Base-by-base conservation (phyloP, 2,329 filamentous ascomycete species). In the Fusarium pseudocircinatum region DNA sequence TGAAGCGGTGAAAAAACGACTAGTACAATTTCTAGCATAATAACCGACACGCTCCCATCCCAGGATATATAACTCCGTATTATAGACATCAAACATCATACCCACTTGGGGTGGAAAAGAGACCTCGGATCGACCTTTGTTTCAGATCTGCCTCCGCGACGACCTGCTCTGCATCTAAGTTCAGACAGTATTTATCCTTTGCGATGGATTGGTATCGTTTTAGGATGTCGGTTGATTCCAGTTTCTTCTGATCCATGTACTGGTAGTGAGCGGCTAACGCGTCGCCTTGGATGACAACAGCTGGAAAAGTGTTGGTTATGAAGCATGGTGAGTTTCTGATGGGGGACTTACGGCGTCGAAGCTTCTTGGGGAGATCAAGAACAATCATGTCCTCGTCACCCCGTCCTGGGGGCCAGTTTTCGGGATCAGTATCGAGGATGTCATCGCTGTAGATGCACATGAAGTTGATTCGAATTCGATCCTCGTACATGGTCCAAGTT, bases 391-490 rank as follows among this genome's bases (percentile, higher is more conserved):
- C 67, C 24, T 69, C 65, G 3, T 69, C 67, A 4, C 67, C 67
- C 34, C 36, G 36, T 2, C 32, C 26, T 1, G 42, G 11, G 7
- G 65, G 50, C 65, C 67, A 69, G 12, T 58, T 69, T 3, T 63
- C 67, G 5, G 65, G 65, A 22, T 65, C 66, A 0, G 63, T 71
- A 20, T 75, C 49, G 2, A 75, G 49, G 12, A 75, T 61, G 20
- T 75, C 73, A 22, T 75, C 67, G 14, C 59, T 63, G 3, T 75
- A 73, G 7, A 75, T 8, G 18, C 66, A 73, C 66, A 75, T 75
- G 14, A 75, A 75, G 7, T 75, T 75, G 60, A 75, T 75, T 6
- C 73, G 39, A 11, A 75, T 75, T 18, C 73, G 72, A 0, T 75
- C 69, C 1, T 50, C 57, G 7, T 71, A 63, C 72, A 75, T 75